Evolutionary conservation across 2,329 filamentous ascomycete genomes (phyloP).

Genomic region (Fusarium sp.): DNA sequence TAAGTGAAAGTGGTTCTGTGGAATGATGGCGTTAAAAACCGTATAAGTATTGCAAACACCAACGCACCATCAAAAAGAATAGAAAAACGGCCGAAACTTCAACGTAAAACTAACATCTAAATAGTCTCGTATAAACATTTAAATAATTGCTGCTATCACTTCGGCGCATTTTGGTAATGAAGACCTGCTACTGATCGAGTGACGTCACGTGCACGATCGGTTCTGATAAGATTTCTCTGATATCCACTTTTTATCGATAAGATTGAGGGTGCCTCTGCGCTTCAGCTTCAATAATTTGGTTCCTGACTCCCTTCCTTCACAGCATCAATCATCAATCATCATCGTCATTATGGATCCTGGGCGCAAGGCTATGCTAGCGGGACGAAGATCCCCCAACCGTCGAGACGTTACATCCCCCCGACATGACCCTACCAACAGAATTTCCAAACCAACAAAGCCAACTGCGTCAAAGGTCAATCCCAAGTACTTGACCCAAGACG

Average conservation of each 20-base stretch:
- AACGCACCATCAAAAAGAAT: too few species aligned
- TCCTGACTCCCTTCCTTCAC: not conserved
- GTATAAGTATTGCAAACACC: not conserved
- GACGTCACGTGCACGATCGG: conserved; percentile 5
- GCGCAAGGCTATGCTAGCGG: conserved; percentile 65
- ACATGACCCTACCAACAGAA: conserved; percentile 64
- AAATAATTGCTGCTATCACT: not conserved
- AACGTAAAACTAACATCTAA: not conserved
- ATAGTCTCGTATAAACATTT: not conserved
- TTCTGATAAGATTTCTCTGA: conserved; percentile 26
- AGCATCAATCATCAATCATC: conserved; percentile 8
- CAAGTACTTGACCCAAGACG: conserved; percentile 75
- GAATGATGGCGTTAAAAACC: conserved; percentile 12
- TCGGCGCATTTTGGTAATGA: not conserved
- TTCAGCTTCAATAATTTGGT: conserved; percentile 1
- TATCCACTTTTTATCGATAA: conserved; percentile 36
- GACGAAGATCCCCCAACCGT: conserved; percentile 55
- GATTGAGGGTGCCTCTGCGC: conserved; percentile 11
- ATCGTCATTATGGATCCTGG: conserved; percentile 62
- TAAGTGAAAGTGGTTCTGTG: not conserved
- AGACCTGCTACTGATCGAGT: not conserved
- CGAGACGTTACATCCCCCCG: conserved; percentile 67
- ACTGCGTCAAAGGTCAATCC: conserved; percentile 47
- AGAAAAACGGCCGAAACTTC: not conserved
- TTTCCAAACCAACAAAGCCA: conserved; percentile 60